A percentile compares a stretch with the other conserved stretches of the same genome.
These are phyloP conservation scores for Medicago truncatula DNA, from an alignment of 306 rosid species.

Conservation along the genomic window MtrunA17r5.0-ANR NC_053045.1:31047001-31047500, in stretches of 20 bases:
- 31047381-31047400: too few relatives aligned
- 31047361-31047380: not conserved
- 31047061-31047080: constrained; percentile 48
- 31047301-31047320: not conserved
- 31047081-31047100: constrained; percentile 40
- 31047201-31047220: constrained; percentile 19
- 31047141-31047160: constrained; percentile 26
- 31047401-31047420: too few relatives aligned
- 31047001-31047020: constrained; percentile 88
- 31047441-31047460: constrained; percentile 27
- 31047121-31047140: constrained; percentile 22
- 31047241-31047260: constrained; percentile 5
- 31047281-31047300: not conserved
- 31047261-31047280: constrained; percentile 4
- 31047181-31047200: constrained; percentile 7
- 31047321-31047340: not conserved
- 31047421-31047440: too few relatives aligned
- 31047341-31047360: not conserved
- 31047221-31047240: constrained; percentile 1
- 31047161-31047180: constrained; percentile 1
- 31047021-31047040: constrained; percentile 76
- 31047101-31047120: constrained; percentile 28
- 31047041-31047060: constrained; percentile 74
- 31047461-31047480: constrained; percentile 59
- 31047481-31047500: constrained; percentile 58